Percentiles rank a stretch among this genome's conserved stretches.
Conservation (phyloP, 2,329 filamentous ascomycete species). For the Acephala macrosclerotiorum region DNA sequence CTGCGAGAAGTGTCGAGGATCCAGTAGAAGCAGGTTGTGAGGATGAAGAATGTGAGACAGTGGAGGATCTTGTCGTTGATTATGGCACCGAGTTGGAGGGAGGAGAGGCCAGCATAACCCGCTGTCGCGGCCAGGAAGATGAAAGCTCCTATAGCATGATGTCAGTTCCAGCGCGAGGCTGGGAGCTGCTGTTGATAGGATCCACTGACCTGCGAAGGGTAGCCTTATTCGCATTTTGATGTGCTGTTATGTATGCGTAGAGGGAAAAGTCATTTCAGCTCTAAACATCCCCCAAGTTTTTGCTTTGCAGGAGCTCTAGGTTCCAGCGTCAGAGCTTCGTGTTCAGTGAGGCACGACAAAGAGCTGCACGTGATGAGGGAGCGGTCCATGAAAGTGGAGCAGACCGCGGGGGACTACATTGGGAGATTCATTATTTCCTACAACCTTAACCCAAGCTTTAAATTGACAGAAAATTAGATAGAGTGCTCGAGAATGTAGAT, state of each 20-base stretch:
- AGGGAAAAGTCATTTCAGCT: constrained; percentile 1
- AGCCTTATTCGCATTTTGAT: constrained; percentile 81
- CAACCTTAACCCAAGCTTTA: constrained; percentile 7
- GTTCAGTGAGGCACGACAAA: neutral
- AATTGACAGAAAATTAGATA: constrained; percentile 15
- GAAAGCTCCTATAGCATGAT: constrained; percentile 64
- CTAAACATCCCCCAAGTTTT: neutral
- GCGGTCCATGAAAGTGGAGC: neutral
- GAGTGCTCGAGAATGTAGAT: neutral
- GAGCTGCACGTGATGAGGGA: constrained; percentile 2
- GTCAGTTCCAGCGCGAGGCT: constrained; percentile 24
- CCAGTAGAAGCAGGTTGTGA: constrained; percentile 95
- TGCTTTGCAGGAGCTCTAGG: neutral
- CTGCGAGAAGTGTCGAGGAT: constrained; percentile 90
- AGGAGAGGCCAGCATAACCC: constrained; percentile 81
- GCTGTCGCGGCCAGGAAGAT: constrained; percentile 75
- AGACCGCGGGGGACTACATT: neutral
- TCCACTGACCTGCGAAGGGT: constrained; percentile 81
- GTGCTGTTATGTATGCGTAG: neutral
- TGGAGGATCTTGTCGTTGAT: constrained; percentile 94
- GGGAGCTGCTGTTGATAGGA: constrained; percentile 12
- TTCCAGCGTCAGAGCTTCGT: neutral
- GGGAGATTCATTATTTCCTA: neutral
- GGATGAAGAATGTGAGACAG: constrained; percentile 84
- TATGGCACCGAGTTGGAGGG: constrained; percentile 59